phyloP scores from a whole-genome alignment of 2,329 filamentous ascomycete genomes.

The Lecanicillium sp. region DNA sequence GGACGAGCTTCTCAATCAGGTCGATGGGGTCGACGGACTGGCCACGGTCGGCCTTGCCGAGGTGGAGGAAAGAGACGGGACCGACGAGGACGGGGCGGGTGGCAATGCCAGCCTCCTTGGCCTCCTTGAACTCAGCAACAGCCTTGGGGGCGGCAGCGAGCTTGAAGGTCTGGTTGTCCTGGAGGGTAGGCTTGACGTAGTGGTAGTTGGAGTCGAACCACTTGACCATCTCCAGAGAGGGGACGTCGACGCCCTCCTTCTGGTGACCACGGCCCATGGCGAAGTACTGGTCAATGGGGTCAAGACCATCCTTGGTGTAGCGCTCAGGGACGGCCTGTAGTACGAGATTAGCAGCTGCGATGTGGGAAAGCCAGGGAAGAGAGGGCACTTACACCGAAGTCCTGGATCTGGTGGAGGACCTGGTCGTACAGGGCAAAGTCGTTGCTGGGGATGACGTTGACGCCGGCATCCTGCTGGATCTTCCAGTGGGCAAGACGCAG shows the following conservation, averaged over 20 bases:
- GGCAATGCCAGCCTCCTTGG: constrained; percentile 89
- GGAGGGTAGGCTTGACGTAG: constrained; percentile 98
- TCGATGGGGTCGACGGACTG: constrained; percentile 90
- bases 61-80: constrained; percentile 93
- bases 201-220: constrained; percentile 99
- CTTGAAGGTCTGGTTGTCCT: constrained; percentile 95
- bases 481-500: constrained; percentile 97
- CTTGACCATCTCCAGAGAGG: constrained; percentile 97
- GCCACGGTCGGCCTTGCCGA: constrained; percentile 96
- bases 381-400: constrained; percentile 70
- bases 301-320: constrained; percentile 84
- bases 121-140: constrained; percentile 88
- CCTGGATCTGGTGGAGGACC: constrained; percentile 94
- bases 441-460: constrained; percentile 97
- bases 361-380: background rate
- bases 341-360: background rate
- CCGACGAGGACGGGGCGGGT: constrained; percentile 94
- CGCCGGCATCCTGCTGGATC: constrained; percentile 97
- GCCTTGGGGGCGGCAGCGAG: constrained; percentile 85
- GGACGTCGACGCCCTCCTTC: constrained; percentile 88
- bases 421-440: constrained; percentile 99
- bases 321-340: constrained; percentile 78
- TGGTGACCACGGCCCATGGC: constrained; percentile 99
- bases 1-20: constrained; percentile 86
- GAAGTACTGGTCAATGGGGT: constrained; percentile 93